Percentiles rank a stretch among this genome's conserved stretches.
Evolutionary conservation across 805 yeast species (phyloP).

Genomic region (Lipomyces orientalis): DNA sequence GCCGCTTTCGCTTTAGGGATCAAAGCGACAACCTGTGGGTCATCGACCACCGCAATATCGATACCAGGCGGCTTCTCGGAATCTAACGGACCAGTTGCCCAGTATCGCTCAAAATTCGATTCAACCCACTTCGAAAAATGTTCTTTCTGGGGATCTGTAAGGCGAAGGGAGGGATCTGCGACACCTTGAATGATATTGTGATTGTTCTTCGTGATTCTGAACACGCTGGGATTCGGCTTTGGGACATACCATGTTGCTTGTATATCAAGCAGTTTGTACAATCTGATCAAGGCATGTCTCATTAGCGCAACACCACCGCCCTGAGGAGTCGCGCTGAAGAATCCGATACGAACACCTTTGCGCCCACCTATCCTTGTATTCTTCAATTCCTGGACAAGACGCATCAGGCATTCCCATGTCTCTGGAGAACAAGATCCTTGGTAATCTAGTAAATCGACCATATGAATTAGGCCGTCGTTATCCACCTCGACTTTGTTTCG

Average conservation of each 20-base stretch:
- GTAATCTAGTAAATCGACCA: slow-evolving; percentile 30
- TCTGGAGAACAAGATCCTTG: slow-evolving; percentile 22
- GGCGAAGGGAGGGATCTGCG: slow-evolving; percentile 27
- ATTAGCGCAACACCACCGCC: slow-evolving; percentile 39
- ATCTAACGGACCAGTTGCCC: slow-evolving; percentile 31
- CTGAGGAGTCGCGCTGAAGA: slow-evolving; percentile 37
- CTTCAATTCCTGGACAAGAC: slow-evolving; percentile 22
- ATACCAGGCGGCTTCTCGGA: slow-evolving; percentile 33
- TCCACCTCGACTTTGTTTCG: slow-evolving; percentile 36
- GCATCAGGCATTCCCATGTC: slow-evolving; percentile 33
- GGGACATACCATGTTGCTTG: slow-evolving; percentile 37
- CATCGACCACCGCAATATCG: slow-evolving; percentile 35
- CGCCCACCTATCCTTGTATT: slow-evolving; percentile 21
- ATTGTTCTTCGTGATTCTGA: slow-evolving; percentile 36
- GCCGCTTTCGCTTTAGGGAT: slow-evolving; percentile 33
- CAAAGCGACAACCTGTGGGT: slow-evolving; percentile 34
- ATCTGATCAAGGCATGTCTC: slow-evolving; percentile 35
- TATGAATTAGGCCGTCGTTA: slow-evolving; percentile 27
- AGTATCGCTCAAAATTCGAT: slow-evolving; percentile 28
- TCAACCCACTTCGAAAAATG: slow-evolving; percentile 33
- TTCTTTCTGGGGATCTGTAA: slow-evolving; percentile 24
- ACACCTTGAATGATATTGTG: slow-evolving; percentile 38
- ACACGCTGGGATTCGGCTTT: slow-evolving; percentile 36
- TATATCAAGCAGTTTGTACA: slow-evolving; percentile 27
- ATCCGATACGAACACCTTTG: slow-evolving; percentile 33